A percentile compares a stretch with the other conserved stretches of the same genome.
Conservation (phyloP, 108 stramenopile species). For the Pseudonitzschia multistriata region DNA sequence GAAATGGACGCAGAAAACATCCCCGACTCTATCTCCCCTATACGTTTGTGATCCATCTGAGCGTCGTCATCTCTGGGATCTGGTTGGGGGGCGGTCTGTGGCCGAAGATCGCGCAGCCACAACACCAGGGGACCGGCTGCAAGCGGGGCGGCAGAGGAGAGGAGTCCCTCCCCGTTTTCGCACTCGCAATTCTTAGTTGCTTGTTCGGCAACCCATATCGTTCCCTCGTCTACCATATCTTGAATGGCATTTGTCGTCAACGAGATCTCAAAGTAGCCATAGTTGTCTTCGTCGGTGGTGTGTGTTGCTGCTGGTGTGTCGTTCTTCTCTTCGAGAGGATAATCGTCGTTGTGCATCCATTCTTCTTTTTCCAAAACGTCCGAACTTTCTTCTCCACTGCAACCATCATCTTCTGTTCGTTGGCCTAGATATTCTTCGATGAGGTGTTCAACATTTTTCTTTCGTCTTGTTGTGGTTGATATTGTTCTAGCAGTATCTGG, state of each 20-base stretch:
- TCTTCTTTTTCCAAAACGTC: no score
- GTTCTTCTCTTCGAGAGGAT: no score
- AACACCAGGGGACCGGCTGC: background rate
- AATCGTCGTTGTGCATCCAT: no score
- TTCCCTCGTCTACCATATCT: background rate
- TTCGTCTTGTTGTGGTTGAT: no score
- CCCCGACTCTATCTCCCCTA: background rate
- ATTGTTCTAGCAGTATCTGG: no score
- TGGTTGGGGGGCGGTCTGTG: background rate
- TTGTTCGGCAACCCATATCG: background rate
- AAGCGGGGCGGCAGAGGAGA: no score
- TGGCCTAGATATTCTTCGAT: no score
- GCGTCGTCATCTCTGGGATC: background rate
- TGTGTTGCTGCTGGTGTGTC: background rate
- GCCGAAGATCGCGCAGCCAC: background rate
- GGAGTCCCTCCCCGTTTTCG: background rate
- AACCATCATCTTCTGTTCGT: no score
- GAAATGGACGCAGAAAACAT: background rate
- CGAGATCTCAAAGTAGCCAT: background rate
- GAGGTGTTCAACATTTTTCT: no score
- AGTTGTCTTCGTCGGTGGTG: background rate
- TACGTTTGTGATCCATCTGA: background rate
- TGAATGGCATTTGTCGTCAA: slow-evolving; percentile 1
- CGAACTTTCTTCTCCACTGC: no score
- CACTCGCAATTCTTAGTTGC: background rate